Percentiles rank a stretch among this genome's conserved stretches.
These are phyloP conservation scores for Magnaporthales sp. DNA, from an alignment of 2,329 filamentous ascomycete genomes.

Conservation along the genomic window DNA sequence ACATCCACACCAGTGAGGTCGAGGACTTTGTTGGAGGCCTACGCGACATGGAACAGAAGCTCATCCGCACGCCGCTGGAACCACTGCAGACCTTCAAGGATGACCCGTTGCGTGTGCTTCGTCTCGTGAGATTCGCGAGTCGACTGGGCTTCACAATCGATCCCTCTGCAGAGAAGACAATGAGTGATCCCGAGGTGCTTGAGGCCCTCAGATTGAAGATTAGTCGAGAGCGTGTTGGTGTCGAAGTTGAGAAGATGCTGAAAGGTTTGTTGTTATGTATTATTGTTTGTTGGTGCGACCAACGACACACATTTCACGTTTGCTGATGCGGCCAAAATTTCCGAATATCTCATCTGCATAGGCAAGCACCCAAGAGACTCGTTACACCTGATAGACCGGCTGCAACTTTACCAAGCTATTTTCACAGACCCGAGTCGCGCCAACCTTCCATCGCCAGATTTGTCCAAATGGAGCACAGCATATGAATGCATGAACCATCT, in stretches of 20 bases:
- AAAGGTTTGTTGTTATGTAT: slow-evolving; percentile 39
- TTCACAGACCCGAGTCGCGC: slow-evolving; percentile 59
- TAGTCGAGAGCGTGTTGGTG: slow-evolving; percentile 78
- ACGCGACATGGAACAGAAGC: slow-evolving; percentile 58
- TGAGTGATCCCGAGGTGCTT: slow-evolving; percentile 73
- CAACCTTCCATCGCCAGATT: slow-evolving; percentile 45
- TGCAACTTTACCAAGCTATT: slow-evolving; percentile 62
- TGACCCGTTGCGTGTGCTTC: slow-evolving; percentile 79
- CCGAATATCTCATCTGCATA: slow-evolving; percentile 12
- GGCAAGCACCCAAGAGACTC: slow-evolving; percentile 52
- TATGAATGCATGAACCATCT: slow-evolving; percentile 57
- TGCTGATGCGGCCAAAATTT: not conserved
- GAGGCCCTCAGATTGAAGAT: slow-evolving; percentile 79
- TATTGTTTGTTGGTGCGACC: not conserved
- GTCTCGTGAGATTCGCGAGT: slow-evolving; percentile 84
- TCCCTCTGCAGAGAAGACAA: slow-evolving; percentile 55
- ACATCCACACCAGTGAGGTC: slow-evolving; percentile 67
- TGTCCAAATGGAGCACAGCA: slow-evolving; percentile 49
- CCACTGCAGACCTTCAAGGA: slow-evolving; percentile 91
- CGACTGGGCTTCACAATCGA: slow-evolving; percentile 76
- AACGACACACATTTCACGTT: not conserved
- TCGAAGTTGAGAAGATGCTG: slow-evolving; percentile 88
- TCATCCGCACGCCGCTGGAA: slow-evolving; percentile 79
- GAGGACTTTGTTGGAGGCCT: slow-evolving; percentile 84
- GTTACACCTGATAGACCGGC: slow-evolving; percentile 55